A percentile compares a stretch with the other conserved stretches of the same genome.
These are phyloP conservation scores for Cubamyces lactineus DNA, from an alignment of 768 basidiomycete species.

Conservation along the genomic window DNA sequence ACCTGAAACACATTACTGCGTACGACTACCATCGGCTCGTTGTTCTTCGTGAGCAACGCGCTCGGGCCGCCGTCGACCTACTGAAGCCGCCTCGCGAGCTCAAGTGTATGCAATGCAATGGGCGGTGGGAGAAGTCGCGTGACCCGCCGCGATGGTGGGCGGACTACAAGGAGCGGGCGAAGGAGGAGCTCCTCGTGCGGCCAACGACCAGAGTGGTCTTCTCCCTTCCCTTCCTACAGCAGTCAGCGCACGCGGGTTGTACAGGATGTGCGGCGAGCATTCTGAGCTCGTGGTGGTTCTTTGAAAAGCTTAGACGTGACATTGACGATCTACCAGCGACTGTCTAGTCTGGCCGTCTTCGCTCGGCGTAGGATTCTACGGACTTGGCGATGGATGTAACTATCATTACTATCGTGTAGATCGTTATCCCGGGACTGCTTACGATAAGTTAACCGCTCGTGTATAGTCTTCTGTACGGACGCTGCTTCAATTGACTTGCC, in stretches of 20 bases:
- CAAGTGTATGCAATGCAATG: constrained; percentile 73
- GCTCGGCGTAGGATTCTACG: no score
- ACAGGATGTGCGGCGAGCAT: constrained; percentile 68
- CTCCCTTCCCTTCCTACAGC: constrained; percentile 58
- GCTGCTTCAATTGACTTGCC: background rate
- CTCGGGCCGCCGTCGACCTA: constrained; percentile 49
- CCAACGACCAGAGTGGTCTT: constrained; percentile 67
- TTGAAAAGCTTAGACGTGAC: constrained; percentile 54
- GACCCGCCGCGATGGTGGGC: constrained; percentile 71
- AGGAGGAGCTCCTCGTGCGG: constrained; percentile 55
- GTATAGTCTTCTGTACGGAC: background rate
- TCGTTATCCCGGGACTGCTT: background rate
- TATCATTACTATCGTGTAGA: constrained; percentile 2
- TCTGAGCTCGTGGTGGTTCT: constrained; percentile 59
- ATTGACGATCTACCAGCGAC: constrained; percentile 58
- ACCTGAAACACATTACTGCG: constrained; percentile 68
- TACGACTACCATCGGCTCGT: constrained; percentile 69
- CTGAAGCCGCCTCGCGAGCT: constrained; percentile 51
- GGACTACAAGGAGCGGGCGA: constrained; percentile 59
- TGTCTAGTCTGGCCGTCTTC: constrained; percentile 35
- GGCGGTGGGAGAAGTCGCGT: constrained; percentile 46
- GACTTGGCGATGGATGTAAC: no score
- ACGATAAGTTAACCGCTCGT: background rate
- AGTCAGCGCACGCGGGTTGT: constrained; percentile 55
- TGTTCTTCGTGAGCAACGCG: constrained; percentile 58